A percentile compares a stretch with the other conserved stretches of the same genome.
phyloP scores from a whole-genome alignment of 148 eudicot genomes.

The Camellia granthamiana region DNA sequence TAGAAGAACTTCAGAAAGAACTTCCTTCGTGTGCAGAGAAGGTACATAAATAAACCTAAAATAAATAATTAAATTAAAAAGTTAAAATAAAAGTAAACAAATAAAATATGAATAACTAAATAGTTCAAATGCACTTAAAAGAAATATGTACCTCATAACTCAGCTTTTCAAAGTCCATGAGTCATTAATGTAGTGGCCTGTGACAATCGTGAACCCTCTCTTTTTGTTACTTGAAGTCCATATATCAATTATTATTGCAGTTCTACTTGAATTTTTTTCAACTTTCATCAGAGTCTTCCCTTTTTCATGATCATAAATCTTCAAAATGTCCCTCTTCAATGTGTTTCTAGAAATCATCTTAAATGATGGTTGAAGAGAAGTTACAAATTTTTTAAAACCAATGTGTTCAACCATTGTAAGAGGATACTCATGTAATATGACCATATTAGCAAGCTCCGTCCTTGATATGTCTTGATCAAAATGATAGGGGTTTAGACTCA shows the following conservation, averaged over 20 bases:
- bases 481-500: no score
- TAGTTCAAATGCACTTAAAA: neutral
- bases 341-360: neutral
- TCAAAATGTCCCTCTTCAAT: neutral
- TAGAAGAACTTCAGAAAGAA: neutral
- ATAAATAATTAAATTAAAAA: neutral
- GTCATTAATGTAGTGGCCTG: neutral
- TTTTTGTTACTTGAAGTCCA: neutral
- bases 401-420: no score
- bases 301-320: neutral
- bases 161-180: neutral
- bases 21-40: neutral
- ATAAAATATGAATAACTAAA: neutral
- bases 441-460: no score
- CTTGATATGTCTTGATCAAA: no score
- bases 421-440: no score
- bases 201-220: neutral
- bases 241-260: neutral
- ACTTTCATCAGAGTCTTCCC: neutral
- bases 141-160: neutral
- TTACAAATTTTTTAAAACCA: no score
- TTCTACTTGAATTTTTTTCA: neutral
- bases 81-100: neutral
- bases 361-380: neutral
- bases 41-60: neutral